Base-by-base conservation (phyloP, 805 yeast species). In the Starmerella potacharoeniae region DNA sequence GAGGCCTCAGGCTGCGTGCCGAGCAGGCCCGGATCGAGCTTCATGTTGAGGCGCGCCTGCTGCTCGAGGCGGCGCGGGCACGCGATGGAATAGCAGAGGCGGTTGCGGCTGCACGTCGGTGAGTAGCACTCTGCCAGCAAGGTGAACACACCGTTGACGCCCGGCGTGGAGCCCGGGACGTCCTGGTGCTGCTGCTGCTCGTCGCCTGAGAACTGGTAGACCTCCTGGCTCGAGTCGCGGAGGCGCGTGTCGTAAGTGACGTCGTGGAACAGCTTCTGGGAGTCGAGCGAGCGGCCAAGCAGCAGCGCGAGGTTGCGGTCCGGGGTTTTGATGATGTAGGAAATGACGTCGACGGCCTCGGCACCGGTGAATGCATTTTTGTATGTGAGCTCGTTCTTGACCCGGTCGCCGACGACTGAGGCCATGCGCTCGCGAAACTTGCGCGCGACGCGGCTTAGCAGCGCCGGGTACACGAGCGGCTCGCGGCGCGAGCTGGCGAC, bases 41-140 rank as follows among this genome's bases (percentile, higher is more conserved):
- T 86, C 80, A 87, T 77, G 63, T 90, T 89, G 51, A 87, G 76
- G 57, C 97, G 76, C 4, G 96, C 95, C 66, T 91, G 97, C 69
- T 93, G 97, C 69, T 91, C 97, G 50, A 93, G 73, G 59, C 97
- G 78, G 62, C 96, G 78, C 14, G 98, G 98, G 71, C 98, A 93
- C 11, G 96, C 95, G 62, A 93, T 90, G 44, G 95, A 86, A 70
- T 93, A 93, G 70, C 98, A 93, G 41, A 91, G 73, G 36, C 80
- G 75, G 64, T 87, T 95, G 51, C 95, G 75, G 5, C 96, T 83
- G 71, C 98, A 93, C 0, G 98, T 93, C 36, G 98, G 96, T 0
- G 97, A 89, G 66, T 93, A 93, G 71, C 98, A 93, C 65, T 90
- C 96, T 0, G 97, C 86, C 58, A 93, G 73, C 44, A 91, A 73